phyloP scores from a whole-genome alignment of 352 stramenopile genomes.

The Phytophthora palmivora region DNA sequence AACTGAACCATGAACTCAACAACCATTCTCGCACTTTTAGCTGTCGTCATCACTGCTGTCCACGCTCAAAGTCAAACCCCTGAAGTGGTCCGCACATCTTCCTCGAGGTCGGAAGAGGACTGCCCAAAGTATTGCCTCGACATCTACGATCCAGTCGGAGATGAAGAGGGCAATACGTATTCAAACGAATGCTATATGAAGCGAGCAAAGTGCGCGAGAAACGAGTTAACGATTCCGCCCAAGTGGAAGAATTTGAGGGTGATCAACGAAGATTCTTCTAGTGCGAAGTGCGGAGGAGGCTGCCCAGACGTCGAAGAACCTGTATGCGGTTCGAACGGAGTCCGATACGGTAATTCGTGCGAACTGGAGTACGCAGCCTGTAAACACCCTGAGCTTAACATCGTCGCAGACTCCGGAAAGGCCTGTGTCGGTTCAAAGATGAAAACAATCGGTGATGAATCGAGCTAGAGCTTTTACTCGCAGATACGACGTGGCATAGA shows the following conservation, averaged over 20 bases:
- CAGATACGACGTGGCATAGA: too few species aligned
- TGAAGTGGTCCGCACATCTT: too few species aligned
- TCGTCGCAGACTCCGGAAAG: neutral
- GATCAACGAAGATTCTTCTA: neutral
- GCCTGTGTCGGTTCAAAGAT: neutral
- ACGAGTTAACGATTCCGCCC: neutral
- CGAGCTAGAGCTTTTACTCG: neutral
- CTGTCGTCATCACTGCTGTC: neutral
- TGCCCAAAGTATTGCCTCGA: constrained; percentile 9
- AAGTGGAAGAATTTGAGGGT: neutral
- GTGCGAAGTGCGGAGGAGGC: neutral
- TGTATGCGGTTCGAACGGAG: neutral
- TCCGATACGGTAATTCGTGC: neutral
- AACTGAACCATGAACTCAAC: neutral
- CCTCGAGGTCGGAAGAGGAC: too few species aligned
- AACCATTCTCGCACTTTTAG: neutral
- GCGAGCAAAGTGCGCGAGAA: constrained; percentile 7
- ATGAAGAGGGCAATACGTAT: constrained; percentile 9
- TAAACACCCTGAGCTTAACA: neutral
- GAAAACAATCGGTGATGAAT: too few species aligned
- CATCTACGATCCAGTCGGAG: constrained; percentile 1
- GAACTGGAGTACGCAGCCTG: neutral
- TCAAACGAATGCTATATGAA: constrained; percentile 15
- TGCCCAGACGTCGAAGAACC: neutral
- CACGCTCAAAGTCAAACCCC: too few species aligned